Evolutionary conservation across 495 filamentous ascomycete species (phyloP), one percentile per base, ranked within the genome.

Genomic region (Xanthoparmelia taractica): DNA sequence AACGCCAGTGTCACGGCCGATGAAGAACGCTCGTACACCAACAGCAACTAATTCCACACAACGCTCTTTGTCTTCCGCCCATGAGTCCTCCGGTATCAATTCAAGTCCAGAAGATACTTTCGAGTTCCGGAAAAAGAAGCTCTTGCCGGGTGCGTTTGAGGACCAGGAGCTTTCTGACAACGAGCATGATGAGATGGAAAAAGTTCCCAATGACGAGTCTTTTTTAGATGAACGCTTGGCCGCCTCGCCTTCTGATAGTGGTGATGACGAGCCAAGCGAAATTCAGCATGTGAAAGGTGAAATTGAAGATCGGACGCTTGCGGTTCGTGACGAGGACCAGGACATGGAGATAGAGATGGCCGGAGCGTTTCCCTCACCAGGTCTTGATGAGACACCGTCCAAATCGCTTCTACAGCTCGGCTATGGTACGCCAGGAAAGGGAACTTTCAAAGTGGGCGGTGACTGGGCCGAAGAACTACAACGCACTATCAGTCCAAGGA

Each of bases 401-500:
- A 78, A 77, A 68, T 79, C 78, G 2, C 77, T 79, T 59, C 71
- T 80, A 59, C 80, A 84, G 59, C 64, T 75, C 41, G 59, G 71
- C n/a, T 79, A 72, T 66, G 81, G 77, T 63, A 86, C 85, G 4
- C 86, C 87, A 18, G 71, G 78, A 31, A 87, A 84, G 70, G 77
- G 80, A 61, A 80, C 82, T 67, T 82, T 84, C 43, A 73, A 80
- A 67, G 72, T 80, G 17, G 77, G 70, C 77, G 80, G 79, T 48
- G 89, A 95, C 69, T 98, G 94, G 94, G 86, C 90, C 47, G 86
- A 93, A 68, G 92, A 96, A 71, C 78, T 98, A 64, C 90, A 90
- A 74, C 89, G 87, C 59, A 97, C 94, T 1, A 88, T 97, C 66
- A 96, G 90, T 71, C 94, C 94, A 29, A 83, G 86, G 68, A 92